These are phyloP conservation scores for Heterobasidion annosum DNA, from an alignment of 1,284 basidiomycete species.

Conservation along the genomic window DNA sequence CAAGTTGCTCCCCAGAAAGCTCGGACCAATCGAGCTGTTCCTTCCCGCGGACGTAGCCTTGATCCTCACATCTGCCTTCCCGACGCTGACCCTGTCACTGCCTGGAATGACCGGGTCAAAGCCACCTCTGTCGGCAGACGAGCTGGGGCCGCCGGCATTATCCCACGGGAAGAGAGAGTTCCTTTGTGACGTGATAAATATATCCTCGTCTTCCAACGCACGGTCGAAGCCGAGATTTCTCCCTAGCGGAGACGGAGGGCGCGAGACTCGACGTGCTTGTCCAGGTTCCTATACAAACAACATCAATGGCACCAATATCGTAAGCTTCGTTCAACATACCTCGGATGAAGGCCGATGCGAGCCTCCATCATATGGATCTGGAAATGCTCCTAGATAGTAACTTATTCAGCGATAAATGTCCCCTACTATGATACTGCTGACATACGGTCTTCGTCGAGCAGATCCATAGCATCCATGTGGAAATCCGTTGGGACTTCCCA, in stretches of 20 bases:
- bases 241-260: conserved; percentile 38
- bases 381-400: neutral
- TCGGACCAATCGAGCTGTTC: conserved; percentile 37
- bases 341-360: conserved; percentile 54
- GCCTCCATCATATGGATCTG: conserved; percentile 13
- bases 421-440: conserved; percentile 1
- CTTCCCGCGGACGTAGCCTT: conserved; percentile 39
- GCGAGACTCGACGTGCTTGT: conserved; percentile 57
- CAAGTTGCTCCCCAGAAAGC: conserved; percentile 8
- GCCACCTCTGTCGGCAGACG: conserved; percentile 33
- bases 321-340: conserved; percentile 23
- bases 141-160: conserved; percentile 52
- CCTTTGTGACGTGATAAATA: conserved; percentile 42
- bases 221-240: conserved; percentile 36
- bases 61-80: conserved; percentile 41
- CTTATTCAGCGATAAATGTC: neutral
- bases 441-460: conserved; percentile 5
- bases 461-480: conserved; percentile 16
- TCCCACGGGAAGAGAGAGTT: conserved; percentile 78
- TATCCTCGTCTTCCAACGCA: conserved; percentile 21
- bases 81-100: conserved; percentile 38
- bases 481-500: conserved; percentile 21
- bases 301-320: conserved; percentile 7
- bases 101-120: conserved; percentile 24
- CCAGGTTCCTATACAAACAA: conserved; percentile 54